Evolutionary conservation across 2,329 filamentous ascomycete species (phyloP), one percentile per base, ranked within the genome.

Genomic region (Diatrype stigma): DNA sequence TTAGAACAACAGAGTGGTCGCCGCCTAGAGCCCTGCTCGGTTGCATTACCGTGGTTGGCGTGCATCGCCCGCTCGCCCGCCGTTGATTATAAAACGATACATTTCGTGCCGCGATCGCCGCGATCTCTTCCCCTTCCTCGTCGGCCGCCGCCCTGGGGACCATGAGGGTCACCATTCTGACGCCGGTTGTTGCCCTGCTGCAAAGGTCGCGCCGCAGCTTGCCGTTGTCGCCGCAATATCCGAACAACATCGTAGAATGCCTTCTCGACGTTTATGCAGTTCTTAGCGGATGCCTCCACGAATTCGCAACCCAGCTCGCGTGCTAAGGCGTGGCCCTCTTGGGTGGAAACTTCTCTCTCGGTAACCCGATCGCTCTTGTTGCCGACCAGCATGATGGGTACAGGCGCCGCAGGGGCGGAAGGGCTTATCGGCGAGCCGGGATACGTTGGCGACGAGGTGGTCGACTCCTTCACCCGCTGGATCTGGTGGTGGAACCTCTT

Each of bases 331-430:
- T 90, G 89, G 16, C 94, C 94, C 73, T 99, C 94, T 70, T 97
- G 94, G 47, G 92, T 96, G 2, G 92, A 96, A 3, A 97, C 94
- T 66, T 96, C 93, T 59, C 94, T 85, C 73, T 97, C 94, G 26
- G 93, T 96, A 45, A 96, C 90, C 63, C 94, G 83, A 73, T 99
- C 94, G 73, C 90, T 96, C 77, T 99, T 99, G 79, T 99, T 97
- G 60, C 94, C 94, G 34, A 99, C 94, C 28, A 99, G 81, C 94
- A 99, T 97, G 64, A 99, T 90, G 45, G 94, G 94, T 16, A 94
- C 90, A 19, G 87, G 87, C 56, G 83, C 79, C 56, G 82, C 82
- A 23, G 81, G 73, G 68, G 70, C 71, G 66, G 75, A 71, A 61
- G 82, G 62, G 67, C 85, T 73, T 61, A 90, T 78, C 46, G 87